Percentiles rank a stretch among this genome's conserved stretches.
phyloP scores from a whole-genome alignment of 139 green algal species.

The Pleodorina starrii region DNA sequence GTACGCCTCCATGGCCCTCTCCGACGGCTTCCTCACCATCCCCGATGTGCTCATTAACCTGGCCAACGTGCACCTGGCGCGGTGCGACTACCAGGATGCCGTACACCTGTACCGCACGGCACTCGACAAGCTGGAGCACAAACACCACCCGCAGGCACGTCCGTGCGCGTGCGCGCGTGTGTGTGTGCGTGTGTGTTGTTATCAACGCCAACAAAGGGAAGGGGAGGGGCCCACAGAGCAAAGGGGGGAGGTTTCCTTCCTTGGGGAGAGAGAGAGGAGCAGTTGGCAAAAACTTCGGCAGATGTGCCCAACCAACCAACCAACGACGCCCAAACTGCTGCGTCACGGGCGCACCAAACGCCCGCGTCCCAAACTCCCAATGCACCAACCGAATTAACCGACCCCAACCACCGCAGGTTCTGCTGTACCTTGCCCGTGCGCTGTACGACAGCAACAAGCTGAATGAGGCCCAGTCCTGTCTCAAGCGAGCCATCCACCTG shows the following conservation, averaged over 20 bases:
- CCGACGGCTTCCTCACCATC: slow-evolving; percentile 59
- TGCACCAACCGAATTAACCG: too few species aligned
- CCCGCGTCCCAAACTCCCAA: too few species aligned
- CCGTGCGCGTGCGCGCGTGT: neutral
- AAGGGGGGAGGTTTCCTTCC: neutral
- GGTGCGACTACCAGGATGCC: slow-evolving; percentile 66
- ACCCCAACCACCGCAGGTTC: too few species aligned
- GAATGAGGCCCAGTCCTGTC: slow-evolving; percentile 68
- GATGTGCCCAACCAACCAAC: too few species aligned
- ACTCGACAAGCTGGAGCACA: slow-evolving; percentile 71
- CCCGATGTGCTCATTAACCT: slow-evolving; percentile 85
- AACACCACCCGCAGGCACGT: slow-evolving; percentile 60
- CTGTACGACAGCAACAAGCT: slow-evolving; percentile 85
- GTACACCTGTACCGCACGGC: slow-evolving; percentile 80
- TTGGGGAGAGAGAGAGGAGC: neutral
- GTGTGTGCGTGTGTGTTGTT: neutral
- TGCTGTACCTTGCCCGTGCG: slow-evolving; percentile 79
- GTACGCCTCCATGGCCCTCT: slow-evolving; percentile 51
- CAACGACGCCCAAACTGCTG: neutral
- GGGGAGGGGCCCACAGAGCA: neutral
- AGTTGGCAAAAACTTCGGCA: too few species aligned
- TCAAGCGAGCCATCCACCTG: slow-evolving; percentile 80
- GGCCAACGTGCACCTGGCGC: slow-evolving; percentile 81
- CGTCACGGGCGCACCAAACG: too few species aligned
- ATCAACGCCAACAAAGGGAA: neutral